These are phyloP conservation scores for Taiozyma sp. DNA, from an alignment of 1,139 yeast genomes.

Conservation along the genomic window DNA sequence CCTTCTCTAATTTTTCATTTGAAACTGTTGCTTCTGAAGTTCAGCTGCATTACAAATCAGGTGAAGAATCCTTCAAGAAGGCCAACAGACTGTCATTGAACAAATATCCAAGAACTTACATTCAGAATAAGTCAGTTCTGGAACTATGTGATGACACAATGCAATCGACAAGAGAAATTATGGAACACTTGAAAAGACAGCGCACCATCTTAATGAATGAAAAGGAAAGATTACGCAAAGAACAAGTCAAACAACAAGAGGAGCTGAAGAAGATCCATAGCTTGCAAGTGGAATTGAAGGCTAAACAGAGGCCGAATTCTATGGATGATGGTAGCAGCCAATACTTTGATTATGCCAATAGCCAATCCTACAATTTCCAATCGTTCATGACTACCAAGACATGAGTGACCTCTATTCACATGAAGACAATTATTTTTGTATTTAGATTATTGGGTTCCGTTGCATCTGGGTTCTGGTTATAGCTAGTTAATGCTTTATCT, in stretches of 20 bases:
- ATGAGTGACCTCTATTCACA: background rate
- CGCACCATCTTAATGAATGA: constrained; percentile 16
- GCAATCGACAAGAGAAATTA: constrained; percentile 14
- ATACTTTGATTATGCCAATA: constrained; percentile 16
- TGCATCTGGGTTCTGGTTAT: background rate
- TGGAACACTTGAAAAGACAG: constrained; percentile 22
- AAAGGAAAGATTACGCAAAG: constrained; percentile 9
- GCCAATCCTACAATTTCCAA: constrained; percentile 12
- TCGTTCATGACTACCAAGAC: constrained; percentile 10
- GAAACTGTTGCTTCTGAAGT: constrained; percentile 22
- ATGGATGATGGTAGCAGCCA: constrained; percentile 3
- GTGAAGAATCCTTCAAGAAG: background rate
- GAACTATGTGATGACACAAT: constrained; percentile 23
- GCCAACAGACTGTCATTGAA: background rate
- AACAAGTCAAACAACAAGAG: constrained; percentile 9
- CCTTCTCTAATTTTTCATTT: constrained; percentile 18
- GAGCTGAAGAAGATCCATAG: constrained; percentile 8
- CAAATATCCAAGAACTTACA: background rate
- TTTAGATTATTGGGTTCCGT: background rate
- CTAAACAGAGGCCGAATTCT: constrained; percentile 1
- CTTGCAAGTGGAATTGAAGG: constrained; percentile 8
- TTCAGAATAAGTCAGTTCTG: constrained; percentile 12
- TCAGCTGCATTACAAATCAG: constrained; percentile 10
- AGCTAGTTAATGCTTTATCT: background rate
- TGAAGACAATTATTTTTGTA: background rate